phyloP scores from a whole-genome alignment of 1,139 yeast species.

The Suhomyces coccinellae region DNA sequence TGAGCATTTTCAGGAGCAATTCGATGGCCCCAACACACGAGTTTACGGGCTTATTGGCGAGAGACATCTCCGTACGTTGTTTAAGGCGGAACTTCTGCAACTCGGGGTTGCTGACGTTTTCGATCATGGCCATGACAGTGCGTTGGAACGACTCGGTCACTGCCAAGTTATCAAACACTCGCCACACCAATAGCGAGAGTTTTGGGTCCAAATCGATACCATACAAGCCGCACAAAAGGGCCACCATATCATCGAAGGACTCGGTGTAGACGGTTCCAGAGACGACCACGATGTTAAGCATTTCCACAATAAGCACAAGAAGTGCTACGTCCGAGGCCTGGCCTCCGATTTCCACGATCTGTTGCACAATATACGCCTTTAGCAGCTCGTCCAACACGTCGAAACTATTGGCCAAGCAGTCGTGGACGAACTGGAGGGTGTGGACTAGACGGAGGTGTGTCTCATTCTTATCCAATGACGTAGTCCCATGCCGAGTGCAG shows the following conservation, averaged over 20 bases:
- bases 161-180: conserved; percentile 26
- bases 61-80: background rate
- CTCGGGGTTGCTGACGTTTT: conserved; percentile 28
- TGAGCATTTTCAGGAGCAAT: conserved; percentile 24
- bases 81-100: conserved; percentile 21
- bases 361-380: conserved; percentile 34
- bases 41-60: conserved; percentile 20
- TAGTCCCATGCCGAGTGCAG: background rate
- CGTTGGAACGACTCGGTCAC: conserved; percentile 23
- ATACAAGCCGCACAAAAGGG: conserved; percentile 54
- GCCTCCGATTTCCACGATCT: conserved; percentile 41
- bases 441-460: conserved; percentile 12
- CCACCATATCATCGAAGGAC: conserved; percentile 38
- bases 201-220: conserved; percentile 40
- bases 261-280: conserved; percentile 51
- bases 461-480: background rate
- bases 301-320: conserved; percentile 41
- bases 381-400: conserved; percentile 44
- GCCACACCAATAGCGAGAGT: conserved; percentile 41
- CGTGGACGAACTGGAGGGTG: conserved; percentile 39
- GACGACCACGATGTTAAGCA: conserved; percentile 48
- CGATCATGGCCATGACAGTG: conserved; percentile 25
- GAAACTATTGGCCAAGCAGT: conserved; percentile 52
- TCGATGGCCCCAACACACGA: conserved; percentile 54
- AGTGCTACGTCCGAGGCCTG: conserved; percentile 44